phyloP scores from a whole-genome alignment of 257 asterid genomes.

The Linaria vulgaris region DNA sequence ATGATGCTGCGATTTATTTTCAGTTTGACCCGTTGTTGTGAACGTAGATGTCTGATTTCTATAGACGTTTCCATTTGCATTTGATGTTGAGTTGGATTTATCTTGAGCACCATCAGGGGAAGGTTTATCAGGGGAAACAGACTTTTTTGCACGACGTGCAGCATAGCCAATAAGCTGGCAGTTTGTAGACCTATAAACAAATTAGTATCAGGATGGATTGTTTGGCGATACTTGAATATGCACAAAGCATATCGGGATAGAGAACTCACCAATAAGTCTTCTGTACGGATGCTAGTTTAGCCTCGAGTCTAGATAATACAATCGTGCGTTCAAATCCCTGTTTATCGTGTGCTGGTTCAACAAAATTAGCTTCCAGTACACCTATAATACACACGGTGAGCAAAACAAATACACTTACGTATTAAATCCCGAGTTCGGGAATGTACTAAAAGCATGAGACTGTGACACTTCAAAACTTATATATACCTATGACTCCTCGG shows the following conservation, averaged over 20 bases:
- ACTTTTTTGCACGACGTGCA: constrained; percentile 30
- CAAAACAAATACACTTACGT: neutral
- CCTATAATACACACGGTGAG: constrained; percentile 33
- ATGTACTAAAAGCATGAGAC: neutral
- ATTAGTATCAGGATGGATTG: neutral
- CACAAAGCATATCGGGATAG: neutral
- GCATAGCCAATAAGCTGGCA: constrained; percentile 73
- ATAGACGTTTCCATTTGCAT: constrained; percentile 13
- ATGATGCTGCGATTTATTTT: neutral
- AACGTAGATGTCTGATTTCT: neutral
- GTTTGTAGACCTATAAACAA: constrained; percentile 39
- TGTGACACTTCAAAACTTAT: neutral
- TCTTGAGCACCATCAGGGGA: constrained; percentile 16
- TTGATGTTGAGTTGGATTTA: constrained; percentile 8
- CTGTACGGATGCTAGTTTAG: constrained; percentile 40
- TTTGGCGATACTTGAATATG: neutral
- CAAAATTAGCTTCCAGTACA: constrained; percentile 66
- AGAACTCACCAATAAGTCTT: constrained; percentile 57
- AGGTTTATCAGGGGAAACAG: constrained; percentile 21
- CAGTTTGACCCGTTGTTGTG: neutral
- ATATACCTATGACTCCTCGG: constrained; percentile 73
- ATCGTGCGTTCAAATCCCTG: constrained; percentile 74
- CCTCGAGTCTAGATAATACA: constrained; percentile 52
- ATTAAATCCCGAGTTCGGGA: neutral
- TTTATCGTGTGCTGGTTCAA: constrained; percentile 79